phyloP scores from a whole-genome alignment of 2,329 filamentous ascomycete genomes.

The Tolypocladium endophyticum region DNA sequence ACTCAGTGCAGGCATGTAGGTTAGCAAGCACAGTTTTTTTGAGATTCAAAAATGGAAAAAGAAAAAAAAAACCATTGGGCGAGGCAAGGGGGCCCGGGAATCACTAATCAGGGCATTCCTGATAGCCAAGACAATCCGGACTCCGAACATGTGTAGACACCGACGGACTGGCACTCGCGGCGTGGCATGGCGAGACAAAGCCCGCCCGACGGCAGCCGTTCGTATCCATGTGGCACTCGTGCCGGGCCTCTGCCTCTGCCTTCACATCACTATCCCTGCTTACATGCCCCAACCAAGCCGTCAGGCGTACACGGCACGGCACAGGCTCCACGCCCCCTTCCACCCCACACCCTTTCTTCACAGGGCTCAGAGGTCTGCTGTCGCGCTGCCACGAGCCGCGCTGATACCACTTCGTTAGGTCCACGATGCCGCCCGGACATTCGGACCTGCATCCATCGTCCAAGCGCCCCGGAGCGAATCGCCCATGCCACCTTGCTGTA shows the following conservation, averaged over 20 bases:
- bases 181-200: background rate
- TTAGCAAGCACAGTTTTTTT: background rate
- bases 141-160: background rate
- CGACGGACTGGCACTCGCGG: background rate
- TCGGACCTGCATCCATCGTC: background rate
- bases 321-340: background rate
- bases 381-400: background rate
- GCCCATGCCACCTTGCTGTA: background rate
- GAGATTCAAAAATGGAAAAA: background rate
- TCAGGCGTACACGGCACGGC: background rate
- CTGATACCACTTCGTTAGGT: background rate
- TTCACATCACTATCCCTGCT: background rate
- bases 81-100: background rate
- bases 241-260: background rate
- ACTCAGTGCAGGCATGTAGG: background rate
- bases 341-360: background rate
- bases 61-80: background rate
- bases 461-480: background rate
- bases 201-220: background rate
- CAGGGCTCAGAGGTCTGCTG: background rate
- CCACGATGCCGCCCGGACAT: background rate
- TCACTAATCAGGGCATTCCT: background rate
- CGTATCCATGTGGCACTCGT: background rate
- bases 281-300: background rate
- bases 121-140: background rate